Percentiles rank a stretch among this genome's conserved stretches.
Conservation (phyloP, 352 stramenopile species). For the Phytophthora cajani region DNA sequence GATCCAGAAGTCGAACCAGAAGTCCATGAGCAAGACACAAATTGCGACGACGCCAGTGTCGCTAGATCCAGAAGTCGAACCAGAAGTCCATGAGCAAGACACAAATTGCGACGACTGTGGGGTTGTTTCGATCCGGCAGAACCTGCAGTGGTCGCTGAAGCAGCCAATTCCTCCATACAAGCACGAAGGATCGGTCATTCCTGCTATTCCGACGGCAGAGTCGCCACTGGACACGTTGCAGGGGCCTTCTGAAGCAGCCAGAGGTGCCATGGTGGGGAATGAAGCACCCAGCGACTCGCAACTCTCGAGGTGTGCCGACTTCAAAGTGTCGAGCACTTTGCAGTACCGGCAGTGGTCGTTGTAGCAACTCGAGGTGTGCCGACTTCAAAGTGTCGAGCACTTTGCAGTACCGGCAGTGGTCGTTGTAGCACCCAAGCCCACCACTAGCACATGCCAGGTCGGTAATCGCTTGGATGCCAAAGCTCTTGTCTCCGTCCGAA, state of each 20-base stretch:
- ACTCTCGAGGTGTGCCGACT: conserved; percentile 39
- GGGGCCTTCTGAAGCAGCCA: conserved; percentile 17
- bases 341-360: conserved; percentile 53
- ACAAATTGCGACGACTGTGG: conserved; percentile 27
- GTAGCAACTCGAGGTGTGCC: conserved; percentile 37
- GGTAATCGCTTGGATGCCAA: conserved; percentile 39
- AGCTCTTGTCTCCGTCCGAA: conserved; percentile 37
- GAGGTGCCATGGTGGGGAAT: conserved; percentile 25
- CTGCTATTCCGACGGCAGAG: conserved; percentile 36
- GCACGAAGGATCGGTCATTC: conserved; percentile 41
- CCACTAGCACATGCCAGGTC: conserved; percentile 37
- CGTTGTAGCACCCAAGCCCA: conserved; percentile 51
- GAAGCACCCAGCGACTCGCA: conserved; percentile 20
- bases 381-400: conserved; percentile 39
- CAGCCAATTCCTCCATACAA: conserved; percentile 47
- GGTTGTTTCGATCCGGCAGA: conserved; percentile 24
- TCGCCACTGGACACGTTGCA: conserved; percentile 34
- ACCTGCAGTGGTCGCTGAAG: conserved; percentile 33
- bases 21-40: conserved; percentile 23
- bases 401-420: conserved; percentile 55
- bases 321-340: conserved; percentile 37
- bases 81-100: conserved; percentile 17
- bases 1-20: conserved; percentile 2
- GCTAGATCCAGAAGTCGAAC: neutral
- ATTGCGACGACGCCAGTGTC: conserved; percentile 16